These are phyloP conservation scores for Lanmaoa rubissima DNA, from an alignment of 768 basidiomycete species.

Conservation along the genomic window DNA sequence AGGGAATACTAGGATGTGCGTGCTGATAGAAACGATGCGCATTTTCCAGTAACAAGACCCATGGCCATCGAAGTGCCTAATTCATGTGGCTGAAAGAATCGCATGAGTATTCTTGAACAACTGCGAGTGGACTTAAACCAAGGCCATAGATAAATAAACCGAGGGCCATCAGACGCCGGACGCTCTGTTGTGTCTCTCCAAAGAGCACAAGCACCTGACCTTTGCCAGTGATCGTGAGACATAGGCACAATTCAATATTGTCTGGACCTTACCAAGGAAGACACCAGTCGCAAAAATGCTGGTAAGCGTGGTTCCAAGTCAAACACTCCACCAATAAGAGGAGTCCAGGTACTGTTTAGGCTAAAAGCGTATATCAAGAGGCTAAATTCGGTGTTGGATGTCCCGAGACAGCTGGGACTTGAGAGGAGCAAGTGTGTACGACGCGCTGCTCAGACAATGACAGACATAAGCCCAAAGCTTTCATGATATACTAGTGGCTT, in stretches of 20 bases:
- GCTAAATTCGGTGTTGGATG: constrained; percentile 75
- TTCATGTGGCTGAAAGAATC: constrained; percentile 74
- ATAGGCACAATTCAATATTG: background rate
- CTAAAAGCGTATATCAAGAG: constrained; percentile 75
- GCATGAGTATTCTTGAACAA: constrained; percentile 81
- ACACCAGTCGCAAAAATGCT: constrained; percentile 76
- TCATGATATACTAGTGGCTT: constrained; percentile 63
- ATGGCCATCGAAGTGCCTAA: constrained; percentile 76
- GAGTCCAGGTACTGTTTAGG: constrained; percentile 75
- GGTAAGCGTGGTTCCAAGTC: constrained; percentile 68
- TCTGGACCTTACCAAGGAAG: constrained; percentile 47
- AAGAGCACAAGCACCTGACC: constrained; percentile 67
- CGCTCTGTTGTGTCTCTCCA: constrained; percentile 57
- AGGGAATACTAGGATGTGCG: constrained; percentile 76
- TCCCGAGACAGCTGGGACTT: constrained; percentile 64
- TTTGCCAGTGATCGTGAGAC: constrained; percentile 25
- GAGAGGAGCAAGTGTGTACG: constrained; percentile 74
- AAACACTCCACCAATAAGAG: constrained; percentile 71
- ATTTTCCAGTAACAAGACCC: constrained; percentile 82
- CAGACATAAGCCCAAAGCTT: background rate
- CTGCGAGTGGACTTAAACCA: constrained; percentile 76
- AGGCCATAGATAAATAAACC: constrained; percentile 81
- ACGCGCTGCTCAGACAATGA: constrained; percentile 44
- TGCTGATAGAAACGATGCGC: constrained; percentile 72
- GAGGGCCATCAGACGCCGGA: constrained; percentile 69